These are phyloP conservation scores for Sarocladiaceae sp. DNA, from an alignment of 2,329 filamentous ascomycete species.

Conservation along the genomic window DNA sequence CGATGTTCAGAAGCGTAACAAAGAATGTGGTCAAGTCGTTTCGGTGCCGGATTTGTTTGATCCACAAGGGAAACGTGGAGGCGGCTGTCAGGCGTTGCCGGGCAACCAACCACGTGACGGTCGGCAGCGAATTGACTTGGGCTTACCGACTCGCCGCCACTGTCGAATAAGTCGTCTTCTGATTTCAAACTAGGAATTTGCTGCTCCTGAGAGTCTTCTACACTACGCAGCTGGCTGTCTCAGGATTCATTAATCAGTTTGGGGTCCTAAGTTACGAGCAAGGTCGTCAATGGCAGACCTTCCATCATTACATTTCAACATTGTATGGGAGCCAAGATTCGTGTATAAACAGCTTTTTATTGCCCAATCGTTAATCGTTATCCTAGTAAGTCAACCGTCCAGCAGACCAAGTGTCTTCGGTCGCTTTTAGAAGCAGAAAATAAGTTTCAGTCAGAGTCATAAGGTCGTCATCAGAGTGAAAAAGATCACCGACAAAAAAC, in stretches of 20 bases:
- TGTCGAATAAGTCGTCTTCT: no score
- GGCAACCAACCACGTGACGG: constrained; percentile 8
- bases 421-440: constrained; percentile 8
- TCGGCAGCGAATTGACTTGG: no score
- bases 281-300: no score
- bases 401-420: not conserved
- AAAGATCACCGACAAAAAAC: constrained; percentile 15
- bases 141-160: no score
- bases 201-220: no score
- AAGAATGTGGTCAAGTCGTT: not conserved
- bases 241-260: no score
- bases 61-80: not conserved
- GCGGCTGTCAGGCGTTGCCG: not conserved
- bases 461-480: constrained; percentile 27
- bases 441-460: constrained; percentile 21
- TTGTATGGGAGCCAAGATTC: no score
- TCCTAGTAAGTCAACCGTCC: constrained; percentile 8
- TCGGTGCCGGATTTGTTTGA: not conserved
- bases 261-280: no score
- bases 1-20: not conserved
- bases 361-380: constrained; percentile 7
- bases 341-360: constrained; percentile 5
- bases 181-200: no score
- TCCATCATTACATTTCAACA: no score
- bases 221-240: no score